Evolutionary conservation across 1,284 basidiomycete genomes (phyloP).

Genomic region (Fomes fomentarius): DNA sequence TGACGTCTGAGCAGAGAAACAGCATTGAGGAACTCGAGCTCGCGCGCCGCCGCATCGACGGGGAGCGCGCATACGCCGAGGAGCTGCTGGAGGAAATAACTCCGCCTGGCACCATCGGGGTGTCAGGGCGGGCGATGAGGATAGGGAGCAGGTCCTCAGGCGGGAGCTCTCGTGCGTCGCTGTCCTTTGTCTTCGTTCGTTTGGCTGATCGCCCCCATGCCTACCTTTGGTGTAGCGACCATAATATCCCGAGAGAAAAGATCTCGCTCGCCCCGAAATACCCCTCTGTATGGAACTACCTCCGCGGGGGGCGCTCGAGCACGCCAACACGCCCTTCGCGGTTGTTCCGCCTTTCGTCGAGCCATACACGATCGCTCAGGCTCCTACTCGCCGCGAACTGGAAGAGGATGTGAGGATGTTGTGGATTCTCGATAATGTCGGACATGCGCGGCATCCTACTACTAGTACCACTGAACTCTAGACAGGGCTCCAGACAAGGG

Average conservation of each 20-base stretch:
- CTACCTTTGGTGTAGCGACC: no score
- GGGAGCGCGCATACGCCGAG: slow-evolving; percentile 82
- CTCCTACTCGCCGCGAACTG: slow-evolving; percentile 31
- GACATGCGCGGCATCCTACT: no score
- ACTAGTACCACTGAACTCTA: no score
- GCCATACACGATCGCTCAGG: slow-evolving; percentile 54
- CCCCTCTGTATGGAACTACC: slow-evolving; percentile 92
- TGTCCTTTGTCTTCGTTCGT: slow-evolving; percentile 2
- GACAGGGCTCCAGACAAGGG: no score
- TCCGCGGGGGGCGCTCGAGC: slow-evolving; percentile 77
- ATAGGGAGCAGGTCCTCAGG: slow-evolving; percentile 56
- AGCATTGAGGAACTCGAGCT: slow-evolving; percentile 78
- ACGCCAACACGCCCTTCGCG: slow-evolving; percentile 60
- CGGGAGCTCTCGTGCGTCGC: slow-evolving; percentile 72
- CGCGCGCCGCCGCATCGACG: slow-evolving; percentile 67
- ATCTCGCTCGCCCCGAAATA: slow-evolving; percentile 92
- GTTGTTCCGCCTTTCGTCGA: slow-evolving; percentile 61
- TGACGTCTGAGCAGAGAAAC: slow-evolving; percentile 93
- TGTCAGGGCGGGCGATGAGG: slow-evolving; percentile 57
- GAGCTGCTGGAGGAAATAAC: slow-evolving; percentile 90
- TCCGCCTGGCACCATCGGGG: slow-evolving; percentile 98
- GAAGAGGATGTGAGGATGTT: no score
- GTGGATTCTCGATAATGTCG: no score
- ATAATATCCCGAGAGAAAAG: slow-evolving; percentile 68
- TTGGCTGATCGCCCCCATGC: neutral